phyloP scores from a whole-genome alignment of 768 basidiomycete genomes.

The Rhizopogon vesiculosus region DNA sequence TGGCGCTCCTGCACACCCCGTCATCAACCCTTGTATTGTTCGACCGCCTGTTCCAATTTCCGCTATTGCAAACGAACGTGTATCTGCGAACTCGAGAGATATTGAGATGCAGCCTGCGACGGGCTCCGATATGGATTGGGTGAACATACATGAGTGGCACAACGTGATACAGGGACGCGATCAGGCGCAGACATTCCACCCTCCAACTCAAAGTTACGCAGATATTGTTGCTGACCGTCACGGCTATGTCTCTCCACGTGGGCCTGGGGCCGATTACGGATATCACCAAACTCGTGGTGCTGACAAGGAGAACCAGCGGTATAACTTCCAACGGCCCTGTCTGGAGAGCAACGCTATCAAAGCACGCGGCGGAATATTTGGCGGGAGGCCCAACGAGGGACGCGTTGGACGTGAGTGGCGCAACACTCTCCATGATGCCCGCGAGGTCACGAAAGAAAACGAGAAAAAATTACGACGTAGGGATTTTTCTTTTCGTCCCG shows the following conservation, averaged over 20 bases:
- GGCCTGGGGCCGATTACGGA: conserved; percentile 7
- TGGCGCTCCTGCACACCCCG: conserved; percentile 10
- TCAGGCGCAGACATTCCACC: conserved; percentile 8
- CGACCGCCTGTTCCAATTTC: conserved; percentile 13
- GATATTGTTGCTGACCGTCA: conserved; percentile 2
- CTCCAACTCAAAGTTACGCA: conserved; percentile 17
- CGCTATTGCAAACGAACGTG: background rate
- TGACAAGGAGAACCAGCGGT: conserved; percentile 36
- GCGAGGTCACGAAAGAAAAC: conserved; percentile 41
- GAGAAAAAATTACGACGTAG: conserved; percentile 54
- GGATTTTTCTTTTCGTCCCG: conserved; percentile 17
- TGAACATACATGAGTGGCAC: conserved; percentile 32
- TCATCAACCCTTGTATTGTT: conserved; percentile 8
- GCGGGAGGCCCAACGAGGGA: conserved; percentile 24
- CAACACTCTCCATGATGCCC: conserved; percentile 37
- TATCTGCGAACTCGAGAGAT: background rate
- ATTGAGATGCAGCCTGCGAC: conserved; percentile 32
- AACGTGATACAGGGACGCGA: conserved; percentile 9
- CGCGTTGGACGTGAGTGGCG: conserved; percentile 45
- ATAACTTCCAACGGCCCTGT: conserved; percentile 10
- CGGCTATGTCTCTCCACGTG: conserved; percentile 2
- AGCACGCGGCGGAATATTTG: conserved; percentile 27
- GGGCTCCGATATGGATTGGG: conserved; percentile 42
- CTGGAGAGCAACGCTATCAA: conserved; percentile 15
- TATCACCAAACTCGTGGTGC: conserved; percentile 12